These are phyloP conservation scores for Leucaena leucocephala DNA, from an alignment of 306 rosid species.

Conservation along the genomic window DNA sequence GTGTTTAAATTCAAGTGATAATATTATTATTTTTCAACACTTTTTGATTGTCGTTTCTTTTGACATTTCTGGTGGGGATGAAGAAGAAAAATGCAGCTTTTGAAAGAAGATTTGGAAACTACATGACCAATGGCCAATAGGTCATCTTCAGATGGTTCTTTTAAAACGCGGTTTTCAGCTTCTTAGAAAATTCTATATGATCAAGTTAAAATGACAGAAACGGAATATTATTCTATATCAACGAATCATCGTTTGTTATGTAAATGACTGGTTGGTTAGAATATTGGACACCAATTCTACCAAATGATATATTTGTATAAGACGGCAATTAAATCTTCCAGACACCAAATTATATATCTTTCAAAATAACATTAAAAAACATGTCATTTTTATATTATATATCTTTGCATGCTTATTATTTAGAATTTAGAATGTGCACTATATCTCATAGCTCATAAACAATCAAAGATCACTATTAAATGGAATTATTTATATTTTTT, in stretches of 20 bases:
- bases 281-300: neutral
- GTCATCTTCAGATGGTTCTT: neutral
- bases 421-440: too few relatives aligned
- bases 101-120: neutral
- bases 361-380: neutral
- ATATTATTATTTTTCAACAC: neutral
- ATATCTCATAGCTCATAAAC: too few relatives aligned
- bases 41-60: neutral
- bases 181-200: neutral
- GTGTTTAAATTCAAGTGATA: neutral
- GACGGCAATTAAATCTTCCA: neutral
- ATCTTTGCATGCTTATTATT: too few relatives aligned
- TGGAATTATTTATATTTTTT: too few relatives aligned
- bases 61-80: neutral
- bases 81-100: neutral
- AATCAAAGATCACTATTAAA: too few relatives aligned
- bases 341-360: neutral
- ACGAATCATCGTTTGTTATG: neutral
- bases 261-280: slow-evolving; percentile 1
- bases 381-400: neutral
- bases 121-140: too few relatives aligned
- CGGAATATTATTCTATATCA: neutral
- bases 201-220: neutral
- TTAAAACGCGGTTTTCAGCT: neutral
- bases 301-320: neutral